Conservation (phyloP, 2,329 filamentous ascomycete species). For the Cladosporium cucumerinum region DNA sequence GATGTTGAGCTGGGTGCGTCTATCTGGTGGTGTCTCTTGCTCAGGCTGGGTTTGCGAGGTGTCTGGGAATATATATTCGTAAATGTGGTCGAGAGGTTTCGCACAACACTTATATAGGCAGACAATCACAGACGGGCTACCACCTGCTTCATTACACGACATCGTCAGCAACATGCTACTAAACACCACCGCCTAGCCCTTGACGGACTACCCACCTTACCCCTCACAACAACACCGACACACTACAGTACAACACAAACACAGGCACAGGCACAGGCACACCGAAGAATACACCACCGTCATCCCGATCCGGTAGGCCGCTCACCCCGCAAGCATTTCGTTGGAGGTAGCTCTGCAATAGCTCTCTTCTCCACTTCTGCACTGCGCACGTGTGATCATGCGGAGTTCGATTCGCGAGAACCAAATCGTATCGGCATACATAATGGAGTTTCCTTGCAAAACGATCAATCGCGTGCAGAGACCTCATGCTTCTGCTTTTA, state of each 20-base stretch:
- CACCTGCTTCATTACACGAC: too few relatives aligned
- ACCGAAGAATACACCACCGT: neutral
- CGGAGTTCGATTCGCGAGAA: neutral
- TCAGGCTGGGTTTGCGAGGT: too few relatives aligned
- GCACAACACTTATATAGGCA: too few relatives aligned
- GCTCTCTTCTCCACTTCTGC: neutral
- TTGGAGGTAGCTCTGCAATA: neutral
- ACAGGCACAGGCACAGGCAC: neutral
- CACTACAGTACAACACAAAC: neutral
- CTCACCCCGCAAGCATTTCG: neutral
- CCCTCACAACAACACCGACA: too few relatives aligned
- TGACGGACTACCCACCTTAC: too few relatives aligned
- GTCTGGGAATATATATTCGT: too few relatives aligned
- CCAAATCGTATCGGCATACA: neutral
- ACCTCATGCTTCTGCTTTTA: neutral
- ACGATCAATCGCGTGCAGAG: neutral
- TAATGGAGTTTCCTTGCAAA: neutral
- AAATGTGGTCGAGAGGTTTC: too few relatives aligned
- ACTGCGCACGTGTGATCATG: neutral
- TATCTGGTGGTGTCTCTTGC: too few relatives aligned
- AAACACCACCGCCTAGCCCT: too few relatives aligned
- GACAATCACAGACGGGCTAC: too few relatives aligned
- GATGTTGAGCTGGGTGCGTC: too few relatives aligned
- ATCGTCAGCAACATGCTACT: too few relatives aligned
- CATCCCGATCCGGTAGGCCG: neutral